Base-by-base conservation (phyloP, 2,329 filamentous ascomycete genomes). In the Talaromyces sp. region DNA sequence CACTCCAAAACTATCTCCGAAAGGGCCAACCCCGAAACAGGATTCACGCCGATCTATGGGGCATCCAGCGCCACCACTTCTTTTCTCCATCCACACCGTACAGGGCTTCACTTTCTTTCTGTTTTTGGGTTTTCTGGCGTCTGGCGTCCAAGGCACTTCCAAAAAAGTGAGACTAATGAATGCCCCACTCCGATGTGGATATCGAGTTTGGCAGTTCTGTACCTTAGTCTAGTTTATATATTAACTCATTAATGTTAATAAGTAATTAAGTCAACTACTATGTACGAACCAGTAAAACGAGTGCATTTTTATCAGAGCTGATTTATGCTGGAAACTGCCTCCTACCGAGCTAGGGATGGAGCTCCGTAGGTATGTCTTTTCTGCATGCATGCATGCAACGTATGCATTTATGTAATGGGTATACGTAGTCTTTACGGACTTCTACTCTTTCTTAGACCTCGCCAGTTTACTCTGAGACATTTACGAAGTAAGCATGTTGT, bases 1-100 rank as follows among this genome's bases (percentile, higher is more conserved):
- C 7, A 19, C 47, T 52, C 49, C 49, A 11, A 25, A 50, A 27
- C 13, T 31, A 33, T 50, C 13, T 31, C 27, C 45, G 3, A 49
- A 52, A n/a, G 13, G 25, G 10, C 49, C 27, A 52, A 52, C 33
- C 49, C 33, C 52, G 39, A 39, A 56, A 25, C 52, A 56, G 52
- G n/a, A 37, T 25, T 56, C n/a, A 39, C 19, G 52, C 52, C 52
- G 52, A 56, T 56, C 52, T 22, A 56, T 56, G 52, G 52, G 33
- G 47, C 43, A 27, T 27, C 3, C 47, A 50, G 15, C 47, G 25
- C 43, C 22, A 50, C 19, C 25, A 25, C 15, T 49, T 25, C 25
- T 25, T 8, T 45, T 9, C 5, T 15, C 22, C 10, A 27, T 15
- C 22, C 22, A 49, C 11, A 25, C 13, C 49, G 15, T 52, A n/a